Base-by-base conservation (phyloP, 2,329 filamentous ascomycete species). In the Clarireedia paspali region DNA sequence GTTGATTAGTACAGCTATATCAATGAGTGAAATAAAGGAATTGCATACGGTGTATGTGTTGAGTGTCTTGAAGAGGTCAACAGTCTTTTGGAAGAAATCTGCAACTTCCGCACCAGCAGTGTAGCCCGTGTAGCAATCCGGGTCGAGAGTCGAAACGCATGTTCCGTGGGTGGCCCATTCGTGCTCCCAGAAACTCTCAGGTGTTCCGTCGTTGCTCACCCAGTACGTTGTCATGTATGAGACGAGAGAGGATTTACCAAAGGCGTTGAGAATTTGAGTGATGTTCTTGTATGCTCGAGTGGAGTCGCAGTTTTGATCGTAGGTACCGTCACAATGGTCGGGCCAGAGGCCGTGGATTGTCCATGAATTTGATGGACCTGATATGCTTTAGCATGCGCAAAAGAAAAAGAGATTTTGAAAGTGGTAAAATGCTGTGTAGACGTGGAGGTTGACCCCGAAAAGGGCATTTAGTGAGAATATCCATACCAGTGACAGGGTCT, bases 161-260 rank as follows among this genome's bases (percentile, higher is more conserved):
- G 76, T 79, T 55, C 87, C 88, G 67, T 91, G 87, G 69, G 88
- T 90, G 61, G 75, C 74, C 82, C 83, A 90, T 70, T 90, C 87
- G 68, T 89, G 85, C 67, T 85, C 74, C 87, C 87, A 90, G 62
- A 90, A 81, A 10, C 71, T 72, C 63, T 85, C 79, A 63, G 85
- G 81, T 49, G 82, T 70, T 55, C 83, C 84, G 52, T 78, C 68
- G 70, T 83, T 79, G 67, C 84, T 81, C 69, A 87, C 84, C 59
- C 59, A 60, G 72, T 84, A 88, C 2, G 73, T 80, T 50, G 78
- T 71, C 87, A 90, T 90, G 68, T 83, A 87, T 1, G 73, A 71
- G 1, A 90, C 73, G 1, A 85, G 74, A 39, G 80, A 77, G 1
- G 72, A 74, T 54, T 78, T 75, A 58, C 78, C 78, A 27, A 77